phyloP scores from a whole-genome alignment of 108 stramenopile genomes.

The Aurantiochytrium sp. region DNA sequence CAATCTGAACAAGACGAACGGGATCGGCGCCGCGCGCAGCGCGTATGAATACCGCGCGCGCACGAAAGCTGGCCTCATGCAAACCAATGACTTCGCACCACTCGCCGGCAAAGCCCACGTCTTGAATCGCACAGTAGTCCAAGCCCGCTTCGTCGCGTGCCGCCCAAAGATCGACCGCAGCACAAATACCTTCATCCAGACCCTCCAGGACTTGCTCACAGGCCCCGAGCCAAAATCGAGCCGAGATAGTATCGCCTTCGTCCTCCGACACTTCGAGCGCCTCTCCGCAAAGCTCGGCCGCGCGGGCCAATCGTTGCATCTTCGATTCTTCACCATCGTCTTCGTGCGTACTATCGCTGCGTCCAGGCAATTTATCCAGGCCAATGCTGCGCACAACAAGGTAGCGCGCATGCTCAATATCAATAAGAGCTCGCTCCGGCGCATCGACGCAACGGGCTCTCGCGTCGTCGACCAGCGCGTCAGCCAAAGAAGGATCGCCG shows the following conservation, averaged over 20 bases:
- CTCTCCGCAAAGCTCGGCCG: not conserved
- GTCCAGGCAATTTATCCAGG: not conserved
- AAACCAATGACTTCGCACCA: not conserved
- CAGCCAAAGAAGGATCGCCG: not conserved
- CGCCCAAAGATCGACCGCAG: not conserved
- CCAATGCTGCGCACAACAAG: not conserved
- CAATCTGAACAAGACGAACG: not conserved
- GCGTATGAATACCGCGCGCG: not conserved
- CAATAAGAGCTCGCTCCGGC: not conserved
- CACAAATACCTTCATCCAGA: not conserved
- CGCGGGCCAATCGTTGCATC: not conserved
- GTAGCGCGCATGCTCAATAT: not conserved
- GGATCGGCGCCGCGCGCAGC: not conserved
- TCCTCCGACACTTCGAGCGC: not conserved
- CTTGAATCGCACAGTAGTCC: not conserved
- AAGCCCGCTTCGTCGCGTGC: not conserved
- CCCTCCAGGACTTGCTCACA: not conserved
- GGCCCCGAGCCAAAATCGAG: not conserved
- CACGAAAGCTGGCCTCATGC: not conserved
- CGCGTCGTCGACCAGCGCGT: not conserved
- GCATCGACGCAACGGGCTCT: not conserved
- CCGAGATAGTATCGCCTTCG: not conserved
- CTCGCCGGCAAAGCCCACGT: not conserved
- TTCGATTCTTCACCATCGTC: not conserved
- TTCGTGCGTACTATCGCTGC: too few species aligned